Base-by-base conservation (phyloP, 768 basidiomycete genomes). In the Pholiota molesta region DNA sequence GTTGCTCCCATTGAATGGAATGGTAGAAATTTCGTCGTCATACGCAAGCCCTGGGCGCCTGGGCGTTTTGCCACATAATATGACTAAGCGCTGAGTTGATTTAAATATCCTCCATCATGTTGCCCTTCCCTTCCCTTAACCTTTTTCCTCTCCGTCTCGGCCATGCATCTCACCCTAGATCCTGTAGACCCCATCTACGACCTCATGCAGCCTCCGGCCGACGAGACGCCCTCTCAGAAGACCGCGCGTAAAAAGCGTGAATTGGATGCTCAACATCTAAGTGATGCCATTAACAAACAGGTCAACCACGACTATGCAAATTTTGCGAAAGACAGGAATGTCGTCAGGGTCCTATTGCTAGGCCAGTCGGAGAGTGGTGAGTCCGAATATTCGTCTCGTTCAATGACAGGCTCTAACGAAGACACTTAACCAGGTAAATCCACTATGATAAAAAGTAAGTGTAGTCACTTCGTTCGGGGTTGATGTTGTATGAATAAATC, bases 351-450 rank as follows among this genome's bases (percentile, higher is more conserved):
- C 39, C 72, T 90, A 1, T 65, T 90, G 2, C 74, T 89, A 17
- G 88, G 88, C 31, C 87, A 88, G 67, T 81, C 86, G 40, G 87
- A 87, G 72, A 87, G 86, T 61, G 87, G 87, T 86, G 63, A 72
- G 85, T 75, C 29, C 21, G 23, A 57, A 59, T 56, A 55, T 59
- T 55, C 39, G 42, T 40, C n/a, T 52, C 55, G 29, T 49, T 58
- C 29, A 40, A 45, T 31, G 29, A 17, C 49, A 57, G 53, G 16
- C 52, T 19, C 51, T 52, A 57, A 53, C 52, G 31, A 55, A 57
- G 42, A 16, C 40, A 55, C 44, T 21, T 60, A 59, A 45, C 59
- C 54, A 87, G 88, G 88, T 17, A 89, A 90, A 74, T 89, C 87
- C 2, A 88, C 87, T 2, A 89, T 86, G 1, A 78, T 89, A 44